Percentiles rank a stretch among this genome's conserved stretches.
Evolutionary conservation across 306 rosid genomes (phyloP).

Genomic region (Hylodesmum podocarpum): DNA sequence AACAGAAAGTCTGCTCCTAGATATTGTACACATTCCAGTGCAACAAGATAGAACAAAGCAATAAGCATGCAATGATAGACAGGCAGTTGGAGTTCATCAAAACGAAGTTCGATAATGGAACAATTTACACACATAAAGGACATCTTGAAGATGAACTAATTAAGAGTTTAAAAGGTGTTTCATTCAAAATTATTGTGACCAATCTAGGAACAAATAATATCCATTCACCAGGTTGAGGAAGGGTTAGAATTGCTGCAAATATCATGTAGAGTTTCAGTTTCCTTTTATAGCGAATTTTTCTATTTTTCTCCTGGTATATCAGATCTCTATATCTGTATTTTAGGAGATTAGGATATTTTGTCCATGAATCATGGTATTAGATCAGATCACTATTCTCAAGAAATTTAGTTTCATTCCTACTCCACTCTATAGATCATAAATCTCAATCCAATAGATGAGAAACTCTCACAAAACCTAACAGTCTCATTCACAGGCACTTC

Average conservation of each 20-base stretch:
- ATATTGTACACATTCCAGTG: no score
- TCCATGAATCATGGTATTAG: not conserved
- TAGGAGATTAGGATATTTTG: not conserved
- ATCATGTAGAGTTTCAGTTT: not conserved
- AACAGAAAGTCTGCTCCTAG: no score
- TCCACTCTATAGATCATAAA: not conserved
- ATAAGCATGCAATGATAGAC: not conserved
- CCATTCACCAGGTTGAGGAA: not conserved
- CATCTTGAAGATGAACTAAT: not conserved
- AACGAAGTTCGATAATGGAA: not conserved
- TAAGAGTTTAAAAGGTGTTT: not conserved
- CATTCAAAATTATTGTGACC: not conserved
- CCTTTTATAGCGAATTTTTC: not conserved
- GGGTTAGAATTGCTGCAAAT: not conserved
- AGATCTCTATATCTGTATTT: not conserved
- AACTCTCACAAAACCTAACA: not conserved
- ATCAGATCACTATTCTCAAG: not conserved
- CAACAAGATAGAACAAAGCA: not conserved
- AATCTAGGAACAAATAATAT: not conserved
- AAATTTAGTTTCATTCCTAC: not conserved
- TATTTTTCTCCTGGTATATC: not conserved
- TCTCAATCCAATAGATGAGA: not conserved
- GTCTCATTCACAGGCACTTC: not conserved
- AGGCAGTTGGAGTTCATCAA: not conserved
- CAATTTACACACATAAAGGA: not conserved